Conservation (phyloP, 176 grass and related monocot species). For the Tillandsia leiboldiana region DNA sequence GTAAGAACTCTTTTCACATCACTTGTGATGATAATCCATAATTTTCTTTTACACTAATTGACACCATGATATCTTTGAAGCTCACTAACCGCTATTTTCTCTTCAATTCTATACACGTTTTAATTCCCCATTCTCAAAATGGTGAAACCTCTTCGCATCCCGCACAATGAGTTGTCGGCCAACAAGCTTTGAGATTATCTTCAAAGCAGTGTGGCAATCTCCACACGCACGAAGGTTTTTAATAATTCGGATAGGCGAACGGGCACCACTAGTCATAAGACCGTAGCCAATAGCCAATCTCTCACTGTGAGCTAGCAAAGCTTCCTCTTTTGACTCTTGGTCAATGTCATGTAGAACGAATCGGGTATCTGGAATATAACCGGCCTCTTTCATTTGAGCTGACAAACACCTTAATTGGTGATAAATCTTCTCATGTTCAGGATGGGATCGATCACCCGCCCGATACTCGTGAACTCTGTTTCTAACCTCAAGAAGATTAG, state of each 20-base stretch:
- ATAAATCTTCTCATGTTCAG: constrained; percentile 82
- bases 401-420: constrained; percentile 61
- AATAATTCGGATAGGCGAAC: constrained; percentile 53
- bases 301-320: constrained; percentile 84
- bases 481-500: constrained; percentile 32
- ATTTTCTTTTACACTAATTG: not conserved
- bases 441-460: constrained; percentile 76
- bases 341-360: constrained; percentile 43
- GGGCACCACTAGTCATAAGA: constrained; percentile 64
- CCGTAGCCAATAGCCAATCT: constrained; percentile 69
- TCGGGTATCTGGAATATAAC: constrained; percentile 34
- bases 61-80: not conserved
- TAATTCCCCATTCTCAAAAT: constrained; percentile 83
- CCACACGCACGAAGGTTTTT: constrained; percentile 88
- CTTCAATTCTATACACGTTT: not conserved
- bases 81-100: not conserved
- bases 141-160: constrained; percentile 89
- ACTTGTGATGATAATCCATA: too few species aligned
- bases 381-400: constrained; percentile 21
- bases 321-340: constrained; percentile 35
- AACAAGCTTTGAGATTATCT: constrained; percentile 79
- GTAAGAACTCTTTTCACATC: too few species aligned
- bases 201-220: constrained; percentile 85
- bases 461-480: constrained; percentile 68
- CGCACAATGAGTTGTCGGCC: constrained; percentile 70